Conservation (phyloP, 2,329 filamentous ascomycete genomes). For the Lasiodiplodia citricola region DNA sequence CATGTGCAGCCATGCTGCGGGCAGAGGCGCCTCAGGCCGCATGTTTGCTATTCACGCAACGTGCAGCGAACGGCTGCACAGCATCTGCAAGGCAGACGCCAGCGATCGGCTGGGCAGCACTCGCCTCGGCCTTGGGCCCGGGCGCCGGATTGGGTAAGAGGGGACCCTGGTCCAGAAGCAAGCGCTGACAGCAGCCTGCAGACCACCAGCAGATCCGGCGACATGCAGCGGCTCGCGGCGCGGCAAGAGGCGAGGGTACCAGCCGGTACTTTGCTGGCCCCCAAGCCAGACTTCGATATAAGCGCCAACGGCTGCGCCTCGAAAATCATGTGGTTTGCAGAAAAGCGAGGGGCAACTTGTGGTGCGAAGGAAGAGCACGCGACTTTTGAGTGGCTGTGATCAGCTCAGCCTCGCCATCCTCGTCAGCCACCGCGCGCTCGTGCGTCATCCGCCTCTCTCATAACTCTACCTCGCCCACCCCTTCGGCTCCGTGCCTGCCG, state of each 20-base stretch:
- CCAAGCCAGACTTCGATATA: neutral
- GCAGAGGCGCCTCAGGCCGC: neutral
- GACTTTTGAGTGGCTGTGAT: conserved; percentile 15
- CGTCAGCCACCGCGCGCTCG: conserved; percentile 12
- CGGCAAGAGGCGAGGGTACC: neutral
- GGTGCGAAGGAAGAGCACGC: neutral
- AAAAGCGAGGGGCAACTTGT: neutral
- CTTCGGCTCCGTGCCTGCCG: neutral
- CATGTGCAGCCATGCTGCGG: neutral
- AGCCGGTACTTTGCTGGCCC: neutral
- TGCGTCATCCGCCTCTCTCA: conserved; percentile 12
- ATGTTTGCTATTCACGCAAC: conserved; percentile 3
- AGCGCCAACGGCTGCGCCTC: conserved; percentile 11
- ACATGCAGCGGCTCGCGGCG: neutral
- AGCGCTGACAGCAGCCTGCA: conserved; percentile 15
- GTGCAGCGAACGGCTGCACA: conserved; percentile 1
- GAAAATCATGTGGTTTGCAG: conserved; percentile 14
- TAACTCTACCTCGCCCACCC: neutral
- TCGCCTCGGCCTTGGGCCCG: conserved; percentile 13
- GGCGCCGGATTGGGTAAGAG: neutral
- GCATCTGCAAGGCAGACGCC: conserved; percentile 1
- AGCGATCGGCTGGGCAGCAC: neutral
- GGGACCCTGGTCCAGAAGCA: conserved; percentile 2
- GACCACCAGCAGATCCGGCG: conserved; percentile 1
- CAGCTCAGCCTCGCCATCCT: conserved; percentile 6